Conservation (phyloP, 305 asterid species). For the Fraxinus dipetala region DNA sequence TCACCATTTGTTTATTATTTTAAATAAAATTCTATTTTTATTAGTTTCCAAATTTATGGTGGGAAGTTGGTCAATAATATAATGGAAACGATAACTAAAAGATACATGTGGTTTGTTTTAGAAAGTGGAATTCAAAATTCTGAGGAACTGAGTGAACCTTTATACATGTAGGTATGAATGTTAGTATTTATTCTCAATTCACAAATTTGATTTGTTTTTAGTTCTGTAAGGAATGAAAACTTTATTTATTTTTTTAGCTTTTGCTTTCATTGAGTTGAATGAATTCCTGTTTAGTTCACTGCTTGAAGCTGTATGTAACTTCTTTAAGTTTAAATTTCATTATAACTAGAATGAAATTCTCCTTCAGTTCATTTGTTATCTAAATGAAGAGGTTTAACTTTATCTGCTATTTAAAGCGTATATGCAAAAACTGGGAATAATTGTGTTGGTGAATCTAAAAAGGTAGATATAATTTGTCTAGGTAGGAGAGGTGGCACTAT, state of each 20-base stretch:
- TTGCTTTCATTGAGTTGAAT: background rate
- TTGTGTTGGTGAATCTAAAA: slow-evolving; percentile 20
- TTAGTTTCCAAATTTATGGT: background rate
- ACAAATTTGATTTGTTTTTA: background rate
- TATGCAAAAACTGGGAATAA: slow-evolving; percentile 10
- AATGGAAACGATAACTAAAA: background rate
- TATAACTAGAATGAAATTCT: background rate
- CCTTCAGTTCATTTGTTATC: background rate
- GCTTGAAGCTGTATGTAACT: background rate
- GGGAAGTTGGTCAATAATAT: background rate
- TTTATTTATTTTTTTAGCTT: background rate
- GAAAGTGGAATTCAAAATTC: background rate
- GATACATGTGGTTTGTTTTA: background rate
- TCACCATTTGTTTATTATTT: background rate
- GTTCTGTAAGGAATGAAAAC: background rate
- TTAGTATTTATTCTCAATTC: background rate
- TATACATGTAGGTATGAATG: background rate
- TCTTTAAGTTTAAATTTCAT: background rate
- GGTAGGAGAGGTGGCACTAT: slow-evolving; percentile 91
- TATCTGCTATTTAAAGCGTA: slow-evolving; percentile 11
- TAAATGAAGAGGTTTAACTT: background rate
- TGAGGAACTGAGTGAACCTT: background rate
- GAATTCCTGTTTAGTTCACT: background rate
- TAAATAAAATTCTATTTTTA: background rate
- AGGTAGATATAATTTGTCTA: slow-evolving; percentile 28